Conservation (phyloP, 2,329 filamentous ascomycete genomes). For the Samsoniella hepiali region DNA sequence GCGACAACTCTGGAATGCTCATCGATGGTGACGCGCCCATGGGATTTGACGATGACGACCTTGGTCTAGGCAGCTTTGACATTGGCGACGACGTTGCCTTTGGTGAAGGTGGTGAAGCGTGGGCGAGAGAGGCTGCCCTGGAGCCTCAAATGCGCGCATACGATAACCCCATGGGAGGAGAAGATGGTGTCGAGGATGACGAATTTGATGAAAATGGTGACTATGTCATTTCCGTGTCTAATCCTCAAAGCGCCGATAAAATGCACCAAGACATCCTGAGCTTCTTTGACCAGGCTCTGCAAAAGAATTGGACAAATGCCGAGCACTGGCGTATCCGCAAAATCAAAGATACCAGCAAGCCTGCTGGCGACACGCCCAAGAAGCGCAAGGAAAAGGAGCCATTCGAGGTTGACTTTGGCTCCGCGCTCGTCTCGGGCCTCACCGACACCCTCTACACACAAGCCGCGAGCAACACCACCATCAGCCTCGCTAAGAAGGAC, state of each 20-base stretch:
- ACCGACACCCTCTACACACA: constrained; percentile 78
- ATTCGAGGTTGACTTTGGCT: constrained; percentile 88
- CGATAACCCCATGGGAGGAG: constrained; percentile 61
- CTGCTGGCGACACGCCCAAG: constrained; percentile 51
- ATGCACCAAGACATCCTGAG: constrained; percentile 92
- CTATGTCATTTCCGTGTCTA: constrained; percentile 77
- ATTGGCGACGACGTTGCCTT: constrained; percentile 75
- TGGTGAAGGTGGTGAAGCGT: constrained; percentile 92
- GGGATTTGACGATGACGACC: constrained; percentile 71
- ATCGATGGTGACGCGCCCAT: constrained; percentile 82
- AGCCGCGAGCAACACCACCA: constrained; percentile 74
- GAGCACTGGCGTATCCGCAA: constrained; percentile 97
- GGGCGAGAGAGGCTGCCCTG: constrained; percentile 85
- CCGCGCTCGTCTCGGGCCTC: constrained; percentile 66
- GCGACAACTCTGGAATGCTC: constrained; percentile 74
- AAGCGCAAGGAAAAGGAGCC: constrained; percentile 92
- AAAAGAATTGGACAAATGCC: constrained; percentile 97
- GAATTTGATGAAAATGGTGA: constrained; percentile 57
- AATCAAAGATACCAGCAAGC: constrained; percentile 76
- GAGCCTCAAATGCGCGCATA: constrained; percentile 84
- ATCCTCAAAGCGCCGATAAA: constrained; percentile 59
- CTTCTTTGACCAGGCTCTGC: constrained; percentile 94
- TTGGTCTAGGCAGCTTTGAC: constrained; percentile 68
- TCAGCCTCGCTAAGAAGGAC: constrained; percentile 86
- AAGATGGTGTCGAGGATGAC: constrained; percentile 43